phyloP scores from a whole-genome alignment of 139 green algal species.

The Ettlia oleoabundans region DNA sequence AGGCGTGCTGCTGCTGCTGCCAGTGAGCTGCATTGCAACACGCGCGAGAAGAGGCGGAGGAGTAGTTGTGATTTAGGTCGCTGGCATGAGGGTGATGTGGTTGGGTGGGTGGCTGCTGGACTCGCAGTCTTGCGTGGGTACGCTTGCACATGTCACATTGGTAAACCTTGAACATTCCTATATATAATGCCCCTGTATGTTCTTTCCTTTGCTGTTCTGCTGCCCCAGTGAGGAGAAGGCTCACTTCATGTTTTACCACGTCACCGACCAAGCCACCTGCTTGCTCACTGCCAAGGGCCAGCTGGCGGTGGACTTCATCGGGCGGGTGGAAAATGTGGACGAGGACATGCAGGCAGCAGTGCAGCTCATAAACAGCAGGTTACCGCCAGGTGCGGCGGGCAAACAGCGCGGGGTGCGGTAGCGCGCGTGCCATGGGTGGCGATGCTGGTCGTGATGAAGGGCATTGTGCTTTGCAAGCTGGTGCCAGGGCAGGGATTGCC shows the following conservation, averaged over 20 bases:
- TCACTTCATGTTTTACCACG: slow-evolving; percentile 31
- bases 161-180: no score
- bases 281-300: neutral
- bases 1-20: neutral
- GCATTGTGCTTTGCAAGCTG: no score
- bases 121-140: no score
- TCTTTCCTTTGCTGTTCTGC: neutral
- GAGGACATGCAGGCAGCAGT: slow-evolving; percentile 31
- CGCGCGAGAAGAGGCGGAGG: no score
- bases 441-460: no score
- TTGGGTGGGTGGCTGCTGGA: neutral
- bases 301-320: slow-evolving; percentile 24
- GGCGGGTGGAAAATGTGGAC: slow-evolving; percentile 22
- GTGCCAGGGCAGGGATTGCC: no score
- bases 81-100: no score
- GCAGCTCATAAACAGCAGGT: slow-evolving; percentile 24
- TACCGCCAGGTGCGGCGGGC: neutral
- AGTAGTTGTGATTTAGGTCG: no score
- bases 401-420: neutral
- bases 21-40: no score
- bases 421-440: neutral
- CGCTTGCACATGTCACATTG: no score
- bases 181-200: neutral
- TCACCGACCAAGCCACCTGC: slow-evolving; percentile 31
- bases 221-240: neutral